Conservation (phyloP, 23 red algal genomes). For the Cyanidium caldarium region DNA sequence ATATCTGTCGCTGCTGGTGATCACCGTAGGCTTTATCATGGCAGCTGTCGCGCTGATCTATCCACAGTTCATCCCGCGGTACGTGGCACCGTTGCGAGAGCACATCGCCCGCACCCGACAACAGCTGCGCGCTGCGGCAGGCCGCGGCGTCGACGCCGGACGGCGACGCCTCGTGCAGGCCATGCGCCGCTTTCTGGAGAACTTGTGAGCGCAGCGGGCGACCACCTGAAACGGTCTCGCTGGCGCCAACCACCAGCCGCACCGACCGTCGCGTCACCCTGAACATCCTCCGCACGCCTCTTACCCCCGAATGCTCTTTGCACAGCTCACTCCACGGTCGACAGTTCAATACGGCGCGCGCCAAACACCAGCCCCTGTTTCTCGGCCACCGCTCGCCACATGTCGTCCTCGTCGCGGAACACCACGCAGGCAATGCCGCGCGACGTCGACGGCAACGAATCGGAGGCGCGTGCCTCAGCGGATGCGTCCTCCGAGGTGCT, state of each 20-base stretch:
- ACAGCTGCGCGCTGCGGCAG: neutral
- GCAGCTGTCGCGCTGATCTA: neutral
- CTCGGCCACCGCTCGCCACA: neutral
- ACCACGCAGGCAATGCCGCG: neutral
- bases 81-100: neutral
- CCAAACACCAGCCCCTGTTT: neutral
- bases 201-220: no score
- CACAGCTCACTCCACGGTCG: slow-evolving; percentile 1
- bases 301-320: no score
- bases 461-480: no score
- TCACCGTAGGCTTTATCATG: neutral
- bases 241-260: no score
- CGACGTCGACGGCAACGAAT: no score
- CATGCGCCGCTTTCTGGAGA: no score
- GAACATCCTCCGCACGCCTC: no score
- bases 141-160: neutral
- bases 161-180: no score
- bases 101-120: neutral
- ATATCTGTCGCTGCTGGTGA: neutral
- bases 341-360: neutral
- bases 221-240: no score
- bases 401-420: neutral
- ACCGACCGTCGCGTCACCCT: no score
- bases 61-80: neutral
- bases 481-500: no score